A percentile compares a stretch with the other conserved stretches of the same genome.
Conservation (phyloP, 1,139 yeast genomes). For the Scheffersomyces illinoinensis region DNA sequence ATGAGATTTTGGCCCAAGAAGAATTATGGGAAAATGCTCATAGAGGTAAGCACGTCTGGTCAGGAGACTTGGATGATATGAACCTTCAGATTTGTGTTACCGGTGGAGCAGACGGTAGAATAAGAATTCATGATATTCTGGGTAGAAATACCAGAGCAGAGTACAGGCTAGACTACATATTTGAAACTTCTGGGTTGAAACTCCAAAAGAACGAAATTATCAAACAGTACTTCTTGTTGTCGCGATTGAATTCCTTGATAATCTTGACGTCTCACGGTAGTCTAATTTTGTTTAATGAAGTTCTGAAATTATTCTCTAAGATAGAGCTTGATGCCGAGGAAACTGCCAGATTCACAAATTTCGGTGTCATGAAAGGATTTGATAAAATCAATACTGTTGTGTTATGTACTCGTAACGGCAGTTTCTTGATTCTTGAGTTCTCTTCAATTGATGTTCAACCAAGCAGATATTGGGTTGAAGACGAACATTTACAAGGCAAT, state of each 20-base stretch:
- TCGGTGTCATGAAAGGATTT: conserved; percentile 54
- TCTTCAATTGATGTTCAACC: conserved; percentile 17
- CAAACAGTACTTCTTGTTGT: conserved; percentile 57
- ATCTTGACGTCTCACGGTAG: conserved; percentile 67
- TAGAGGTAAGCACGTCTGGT: conserved; percentile 87
- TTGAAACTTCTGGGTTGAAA: conserved; percentile 19
- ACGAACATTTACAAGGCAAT: conserved; percentile 22
- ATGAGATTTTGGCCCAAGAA: conserved; percentile 23
- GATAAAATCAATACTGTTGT: conserved; percentile 38
- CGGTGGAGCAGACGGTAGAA: conserved; percentile 89
- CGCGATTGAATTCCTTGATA: conserved; percentile 39
- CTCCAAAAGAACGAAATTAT: conserved; percentile 55
- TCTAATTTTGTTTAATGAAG: conserved; percentile 35
- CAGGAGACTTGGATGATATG: conserved; percentile 57
- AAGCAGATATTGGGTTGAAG: conserved; percentile 21
- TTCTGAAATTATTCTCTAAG: conserved; percentile 10
- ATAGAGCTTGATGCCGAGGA: conserved; percentile 34
- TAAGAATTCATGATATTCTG: conserved; percentile 59
- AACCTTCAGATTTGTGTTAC: conserved; percentile 55
- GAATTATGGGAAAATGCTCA: conserved; percentile 60
- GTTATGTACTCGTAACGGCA: conserved; percentile 57
- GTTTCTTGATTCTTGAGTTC: conserved; percentile 47
- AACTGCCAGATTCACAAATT: conserved; percentile 34
- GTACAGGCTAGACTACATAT: conserved; percentile 14
- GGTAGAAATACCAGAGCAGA: conserved; percentile 19